Evolutionary conservation across 257 asterid genomes (phyloP), one percentile per base, ranked within the genome.

Genomic region (Solanum sejunctum): DNA sequence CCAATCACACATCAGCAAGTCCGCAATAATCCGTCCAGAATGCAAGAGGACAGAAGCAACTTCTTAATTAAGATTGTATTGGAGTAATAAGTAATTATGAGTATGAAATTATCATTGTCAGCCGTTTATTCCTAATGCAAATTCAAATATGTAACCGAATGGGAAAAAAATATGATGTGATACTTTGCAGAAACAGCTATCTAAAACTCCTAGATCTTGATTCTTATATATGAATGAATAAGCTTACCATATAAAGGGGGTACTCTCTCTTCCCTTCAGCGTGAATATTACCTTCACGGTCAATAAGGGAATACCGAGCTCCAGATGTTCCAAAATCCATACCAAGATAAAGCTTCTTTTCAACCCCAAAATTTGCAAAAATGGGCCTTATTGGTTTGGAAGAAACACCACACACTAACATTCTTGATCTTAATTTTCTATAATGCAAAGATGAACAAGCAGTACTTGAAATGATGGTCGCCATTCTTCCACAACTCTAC

Each of bases 301-400:
- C 94, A 81, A 95, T 92, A 81, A 94, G 79, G 66, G 97, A 91
- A 83, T 90, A 94, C 51, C 98, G 94, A 86, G 98, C 99, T 82
- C 99, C 99, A 8, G 99, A 94, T 6, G 99, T 95, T 80, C 99
- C 99, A 84, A 95, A 95, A 82, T 95, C 98, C 97, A 95, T 92
- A 56, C 99, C 99, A 49, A 95, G 97, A 90, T 94, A 95, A 84
- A 94, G 95, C 88, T 85, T 71, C 84, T 89, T 87, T 86, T 84
- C 83, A 21, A 51, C 84, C 66, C 86, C 81, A 88, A 88, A 71
- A 47, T 84, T 87, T 82, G 89, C 78, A 86, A 84, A 56, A 79
- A 85, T 70, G 43, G 84, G 43, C 52, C 45, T 86, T 84, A 87
- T 84, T n/a, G 73, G 51, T 85, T 91, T 92, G 8, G 23, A 18